These are phyloP conservation scores for Microsporum audouinii DNA, from an alignment of 2,329 filamentous ascomycete species.

Conservation along the genomic window DNA sequence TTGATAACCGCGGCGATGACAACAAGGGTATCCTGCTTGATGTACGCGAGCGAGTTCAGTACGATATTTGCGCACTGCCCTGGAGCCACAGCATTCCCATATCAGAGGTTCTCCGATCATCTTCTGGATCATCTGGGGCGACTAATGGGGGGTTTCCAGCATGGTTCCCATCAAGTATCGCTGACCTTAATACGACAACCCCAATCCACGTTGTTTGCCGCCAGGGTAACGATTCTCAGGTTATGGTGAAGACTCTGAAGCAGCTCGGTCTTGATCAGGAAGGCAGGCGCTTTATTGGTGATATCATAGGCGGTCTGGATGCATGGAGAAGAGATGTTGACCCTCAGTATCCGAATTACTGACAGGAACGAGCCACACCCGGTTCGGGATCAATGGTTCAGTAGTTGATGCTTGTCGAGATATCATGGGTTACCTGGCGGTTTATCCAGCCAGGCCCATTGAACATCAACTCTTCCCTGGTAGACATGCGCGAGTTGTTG, in stretches of 20 bases:
- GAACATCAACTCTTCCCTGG: conserved; percentile 37
- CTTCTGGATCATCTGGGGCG: conserved; percentile 4
- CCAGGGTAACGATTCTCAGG: conserved; percentile 40
- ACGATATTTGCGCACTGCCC: conserved; percentile 62
- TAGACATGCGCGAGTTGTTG: conserved; percentile 36
- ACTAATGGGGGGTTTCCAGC: neutral
- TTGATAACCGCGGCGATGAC: conserved; percentile 7
- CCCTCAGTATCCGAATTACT: conserved; percentile 33
- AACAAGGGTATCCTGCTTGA: conserved; percentile 57
- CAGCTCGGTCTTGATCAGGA: conserved; percentile 27
- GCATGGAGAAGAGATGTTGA: conserved; percentile 36
- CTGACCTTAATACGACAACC: conserved; percentile 5
- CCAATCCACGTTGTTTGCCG: conserved; percentile 38
- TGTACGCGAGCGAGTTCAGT: conserved; percentile 74
- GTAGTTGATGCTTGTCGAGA: neutral
- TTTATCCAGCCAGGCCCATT: conserved; percentile 42
- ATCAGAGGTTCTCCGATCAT: conserved; percentile 28
- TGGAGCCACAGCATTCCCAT: conserved; percentile 56
- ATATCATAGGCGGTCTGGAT: conserved; percentile 33
- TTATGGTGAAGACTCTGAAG: conserved; percentile 33
- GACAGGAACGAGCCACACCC: conserved; percentile 2
- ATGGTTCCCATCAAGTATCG: neutral
- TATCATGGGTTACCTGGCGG: conserved; percentile 19
- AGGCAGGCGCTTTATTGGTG: conserved; percentile 27
- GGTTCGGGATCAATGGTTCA: neutral